A percentile compares a stretch with the other conserved stretches of the same genome.
These are phyloP conservation scores for Nicotiana noctiflora DNA, from an alignment of 257 asterid genomes.

Conservation along the genomic window DNA sequence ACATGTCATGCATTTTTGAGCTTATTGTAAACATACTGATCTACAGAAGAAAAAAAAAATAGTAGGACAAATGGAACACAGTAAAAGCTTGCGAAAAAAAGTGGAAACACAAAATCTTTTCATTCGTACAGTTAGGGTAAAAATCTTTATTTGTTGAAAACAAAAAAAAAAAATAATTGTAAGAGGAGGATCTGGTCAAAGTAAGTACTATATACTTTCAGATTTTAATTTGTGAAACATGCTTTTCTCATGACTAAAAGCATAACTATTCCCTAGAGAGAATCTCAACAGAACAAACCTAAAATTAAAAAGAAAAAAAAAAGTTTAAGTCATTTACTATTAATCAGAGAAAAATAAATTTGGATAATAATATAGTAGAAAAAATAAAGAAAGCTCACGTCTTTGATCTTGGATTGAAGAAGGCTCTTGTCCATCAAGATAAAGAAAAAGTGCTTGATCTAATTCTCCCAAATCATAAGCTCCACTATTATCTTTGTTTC, in stretches of 20 bases:
- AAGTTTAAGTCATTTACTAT: constrained; percentile 22
- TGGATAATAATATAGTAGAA: not conserved
- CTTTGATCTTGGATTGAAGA: constrained; percentile 43
- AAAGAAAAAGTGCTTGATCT: constrained; percentile 74
- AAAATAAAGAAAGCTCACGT: constrained; percentile 19
- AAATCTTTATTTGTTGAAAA: constrained; percentile 25
- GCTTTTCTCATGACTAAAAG: not conserved
- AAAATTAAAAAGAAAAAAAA: constrained; percentile 3
- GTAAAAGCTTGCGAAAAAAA: not conserved
- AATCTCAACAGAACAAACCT: not conserved
- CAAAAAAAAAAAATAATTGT: not conserved
- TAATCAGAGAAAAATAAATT: not conserved
- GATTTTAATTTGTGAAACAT: constrained; percentile 23
- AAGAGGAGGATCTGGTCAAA: constrained; percentile 57
- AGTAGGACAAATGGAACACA: not conserved
- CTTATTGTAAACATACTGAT: not conserved
- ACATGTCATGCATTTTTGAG: not conserved
- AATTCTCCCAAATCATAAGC: constrained; percentile 76
- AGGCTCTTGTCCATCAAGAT: constrained; percentile 64
- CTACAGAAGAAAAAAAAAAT: not conserved
- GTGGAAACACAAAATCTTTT: constrained; percentile 18
- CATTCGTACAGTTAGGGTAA: constrained; percentile 12
- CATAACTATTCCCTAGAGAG: not conserved
- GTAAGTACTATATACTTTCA: constrained; percentile 26
- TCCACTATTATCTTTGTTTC: constrained; percentile 51